Conservation (phyloP, 768 basidiomycete genomes). For the Russula brevipes region DNA sequence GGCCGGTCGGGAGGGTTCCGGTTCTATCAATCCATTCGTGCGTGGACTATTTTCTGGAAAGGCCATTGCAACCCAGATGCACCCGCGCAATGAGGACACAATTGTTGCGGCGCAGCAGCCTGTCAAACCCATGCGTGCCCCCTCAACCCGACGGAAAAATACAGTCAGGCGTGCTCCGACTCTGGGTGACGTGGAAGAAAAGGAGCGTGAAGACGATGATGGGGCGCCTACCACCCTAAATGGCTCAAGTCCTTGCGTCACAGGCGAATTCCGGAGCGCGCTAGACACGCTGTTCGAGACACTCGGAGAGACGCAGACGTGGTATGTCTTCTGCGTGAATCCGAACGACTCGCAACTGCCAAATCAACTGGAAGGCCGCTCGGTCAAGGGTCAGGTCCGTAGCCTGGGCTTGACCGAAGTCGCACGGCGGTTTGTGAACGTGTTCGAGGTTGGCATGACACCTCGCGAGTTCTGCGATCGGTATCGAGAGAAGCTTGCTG, state of each 20-base stretch:
- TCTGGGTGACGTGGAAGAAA: slow-evolving; percentile 43
- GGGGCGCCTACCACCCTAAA: slow-evolving; percentile 32
- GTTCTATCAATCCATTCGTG: slow-evolving; percentile 87
- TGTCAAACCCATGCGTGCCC: slow-evolving; percentile 90
- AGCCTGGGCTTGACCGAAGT: slow-evolving; percentile 77
- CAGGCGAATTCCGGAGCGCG: slow-evolving; percentile 83
- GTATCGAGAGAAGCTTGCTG: slow-evolving; percentile 64
- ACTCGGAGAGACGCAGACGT: slow-evolving; percentile 81
- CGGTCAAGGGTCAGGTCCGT: slow-evolving; percentile 87
- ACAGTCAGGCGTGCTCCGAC: slow-evolving; percentile 61
- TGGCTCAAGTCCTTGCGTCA: slow-evolving; percentile 58
- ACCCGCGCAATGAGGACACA: slow-evolving; percentile 90
- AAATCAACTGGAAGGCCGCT: slow-evolving; percentile 87
- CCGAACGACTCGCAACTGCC: slow-evolving; percentile 95
- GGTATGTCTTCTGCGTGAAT: slow-evolving; percentile 90
- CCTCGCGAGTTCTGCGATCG: slow-evolving; percentile 81
- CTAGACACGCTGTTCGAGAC: slow-evolving; percentile 84
- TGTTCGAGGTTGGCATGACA: slow-evolving; percentile 82
- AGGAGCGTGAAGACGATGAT: slow-evolving; percentile 42
- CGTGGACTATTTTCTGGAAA: slow-evolving; percentile 84
- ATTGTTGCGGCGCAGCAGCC: slow-evolving; percentile 93
- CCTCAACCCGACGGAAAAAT: slow-evolving; percentile 79
- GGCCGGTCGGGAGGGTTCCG: slow-evolving; percentile 57
- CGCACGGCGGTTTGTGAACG: slow-evolving; percentile 54
- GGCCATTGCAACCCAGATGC: slow-evolving; percentile 86